phyloP scores from a whole-genome alignment of 306 rosid genomes.

The Parietaria judaica region DNA sequence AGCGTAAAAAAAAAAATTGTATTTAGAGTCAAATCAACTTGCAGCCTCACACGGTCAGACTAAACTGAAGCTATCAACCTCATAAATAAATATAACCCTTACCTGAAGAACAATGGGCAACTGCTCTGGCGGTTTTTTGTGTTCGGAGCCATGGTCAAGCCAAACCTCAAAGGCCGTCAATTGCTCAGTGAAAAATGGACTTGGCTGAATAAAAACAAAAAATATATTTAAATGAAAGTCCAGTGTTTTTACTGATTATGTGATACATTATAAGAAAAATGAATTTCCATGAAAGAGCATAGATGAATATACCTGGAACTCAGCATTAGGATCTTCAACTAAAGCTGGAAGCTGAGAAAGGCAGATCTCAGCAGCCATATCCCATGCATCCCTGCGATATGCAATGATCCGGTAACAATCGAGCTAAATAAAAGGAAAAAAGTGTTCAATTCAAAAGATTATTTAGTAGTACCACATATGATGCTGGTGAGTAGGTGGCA shows the following conservation, averaged over 20 bases:
- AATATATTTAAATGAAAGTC: not conserved
- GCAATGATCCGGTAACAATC: slow-evolving; percentile 14
- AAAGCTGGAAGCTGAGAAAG: slow-evolving; percentile 93
- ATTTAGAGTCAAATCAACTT: not conserved
- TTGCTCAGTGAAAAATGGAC: slow-evolving; percentile 95
- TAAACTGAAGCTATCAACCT: slow-evolving; percentile 18
- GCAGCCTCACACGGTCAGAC: not conserved
- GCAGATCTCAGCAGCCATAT: slow-evolving; percentile 99
- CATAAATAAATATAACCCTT: slow-evolving; percentile 20
- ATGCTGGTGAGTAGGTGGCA: slow-evolving; percentile 98
- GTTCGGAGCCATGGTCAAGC: slow-evolving; percentile 98
- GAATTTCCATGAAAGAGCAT: not conserved
- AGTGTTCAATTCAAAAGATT: slow-evolving; percentile 19
- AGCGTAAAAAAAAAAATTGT: not conserved
- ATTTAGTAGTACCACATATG: slow-evolving; percentile 82
- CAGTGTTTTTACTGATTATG: not conserved
- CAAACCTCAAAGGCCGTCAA: slow-evolving; percentile 96
- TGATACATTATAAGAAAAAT: not conserved
- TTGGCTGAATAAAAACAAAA: slow-evolving; percentile 49
- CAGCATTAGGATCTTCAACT: slow-evolving; percentile 74
- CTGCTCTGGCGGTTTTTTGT: slow-evolving; percentile 98
- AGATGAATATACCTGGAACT: slow-evolving; percentile 57
- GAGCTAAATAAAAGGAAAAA: slow-evolving; percentile 7
- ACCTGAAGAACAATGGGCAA: slow-evolving; percentile 99
- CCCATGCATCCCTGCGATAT: slow-evolving; percentile 98